Evolutionary conservation across 1,284 basidiomycete species (phyloP).

Genomic region (Cystobasidium pallidum): DNA sequence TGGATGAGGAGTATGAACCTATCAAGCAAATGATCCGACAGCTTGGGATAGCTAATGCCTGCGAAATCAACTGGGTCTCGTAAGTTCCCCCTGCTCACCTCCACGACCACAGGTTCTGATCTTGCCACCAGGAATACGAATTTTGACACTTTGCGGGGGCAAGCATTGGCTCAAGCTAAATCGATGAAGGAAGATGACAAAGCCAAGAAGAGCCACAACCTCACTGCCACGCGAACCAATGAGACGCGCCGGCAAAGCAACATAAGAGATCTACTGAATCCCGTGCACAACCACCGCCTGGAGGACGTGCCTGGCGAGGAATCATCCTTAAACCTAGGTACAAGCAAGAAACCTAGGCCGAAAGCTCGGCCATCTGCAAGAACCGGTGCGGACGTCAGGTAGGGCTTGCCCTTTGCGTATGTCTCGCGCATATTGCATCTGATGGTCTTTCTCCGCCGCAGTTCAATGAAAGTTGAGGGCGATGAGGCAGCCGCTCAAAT

Average conservation of each 20-base stretch:
- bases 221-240: background rate
- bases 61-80: background rate
- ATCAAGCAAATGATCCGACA: background rate
- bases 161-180: background rate
- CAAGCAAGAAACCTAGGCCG: background rate
- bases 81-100: too few relatives aligned
- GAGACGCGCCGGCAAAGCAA: background rate
- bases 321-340: background rate
- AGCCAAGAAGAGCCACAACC: background rate
- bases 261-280: background rate
- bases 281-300: background rate
- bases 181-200: too few relatives aligned
- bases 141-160: too few relatives aligned
- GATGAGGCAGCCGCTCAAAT: background rate
- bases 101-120: too few relatives aligned
- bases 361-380: constrained; percentile 3
- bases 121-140: too few relatives aligned
- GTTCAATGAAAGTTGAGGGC: background rate
- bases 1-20: background rate
- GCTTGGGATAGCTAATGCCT: background rate
- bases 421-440: background rate
- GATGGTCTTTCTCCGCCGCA: background rate
- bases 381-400: background rate
- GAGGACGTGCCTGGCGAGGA: background rate
- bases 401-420: too few relatives aligned